These are phyloP conservation scores for Candida quercuum DNA, from an alignment of 805 yeast genomes.

Conservation along the genomic window DNA sequence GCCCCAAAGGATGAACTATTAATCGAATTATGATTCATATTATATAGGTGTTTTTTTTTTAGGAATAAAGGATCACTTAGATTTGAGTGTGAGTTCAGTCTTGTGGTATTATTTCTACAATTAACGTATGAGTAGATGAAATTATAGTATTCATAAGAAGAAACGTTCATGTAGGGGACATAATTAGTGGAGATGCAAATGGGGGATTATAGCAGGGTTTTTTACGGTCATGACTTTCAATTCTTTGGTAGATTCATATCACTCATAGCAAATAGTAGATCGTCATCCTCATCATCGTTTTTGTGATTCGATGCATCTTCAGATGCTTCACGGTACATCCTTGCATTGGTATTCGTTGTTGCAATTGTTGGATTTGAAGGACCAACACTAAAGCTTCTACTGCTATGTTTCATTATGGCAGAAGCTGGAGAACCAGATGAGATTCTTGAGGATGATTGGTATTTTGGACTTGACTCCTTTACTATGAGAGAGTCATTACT, in stretches of 20 bases:
- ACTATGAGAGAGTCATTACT: slow-evolving; percentile 19
- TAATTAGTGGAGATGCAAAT: too few species aligned
- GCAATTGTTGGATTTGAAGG: slow-evolving; percentile 29
- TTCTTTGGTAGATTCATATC: slow-evolving; percentile 50
- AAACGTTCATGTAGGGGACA: too few species aligned
- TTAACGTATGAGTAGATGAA: too few species aligned
- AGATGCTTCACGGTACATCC: slow-evolving; percentile 18
- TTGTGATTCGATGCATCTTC: neutral
- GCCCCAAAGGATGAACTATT: slow-evolving; percentile 17
- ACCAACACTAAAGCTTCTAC: slow-evolving; percentile 18
- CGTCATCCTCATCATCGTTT: slow-evolving; percentile 55
- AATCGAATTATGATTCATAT: slow-evolving; percentile 18
- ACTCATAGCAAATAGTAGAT: slow-evolving; percentile 65
- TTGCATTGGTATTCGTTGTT: slow-evolving; percentile 26
- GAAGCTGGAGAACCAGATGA: slow-evolving; percentile 12
- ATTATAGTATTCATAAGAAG: too few species aligned
- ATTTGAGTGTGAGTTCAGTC: too few species aligned
- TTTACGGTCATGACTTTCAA: slow-evolving; percentile 1
- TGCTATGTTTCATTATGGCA: slow-evolving; percentile 5
- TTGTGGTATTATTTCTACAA: too few species aligned
- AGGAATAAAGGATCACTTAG: neutral
- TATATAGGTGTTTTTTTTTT: too few species aligned
- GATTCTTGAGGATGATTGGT: neutral
- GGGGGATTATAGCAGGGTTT: too few species aligned
- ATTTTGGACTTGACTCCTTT: slow-evolving; percentile 2